These are phyloP conservation scores for Polytrichum formosum DNA, from an alignment of 225 moss, liverwort and hornwort genomes.

Conservation along the genomic window DNA sequence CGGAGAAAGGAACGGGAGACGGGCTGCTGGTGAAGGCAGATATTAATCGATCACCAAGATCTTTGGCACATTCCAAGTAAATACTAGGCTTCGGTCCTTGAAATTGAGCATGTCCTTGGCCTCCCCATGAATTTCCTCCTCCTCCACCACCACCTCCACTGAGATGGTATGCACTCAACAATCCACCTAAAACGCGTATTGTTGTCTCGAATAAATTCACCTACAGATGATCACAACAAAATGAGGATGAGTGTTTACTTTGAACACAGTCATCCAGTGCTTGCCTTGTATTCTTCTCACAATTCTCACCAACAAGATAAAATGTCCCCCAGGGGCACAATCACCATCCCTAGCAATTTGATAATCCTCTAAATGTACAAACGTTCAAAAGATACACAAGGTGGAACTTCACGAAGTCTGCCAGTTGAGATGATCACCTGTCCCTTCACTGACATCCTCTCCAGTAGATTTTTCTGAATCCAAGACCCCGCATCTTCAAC, in stretches of 20 bases:
- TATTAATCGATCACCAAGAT: constrained; percentile 84
- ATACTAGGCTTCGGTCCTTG: constrained; percentile 54
- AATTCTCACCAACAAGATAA: too few relatives aligned
- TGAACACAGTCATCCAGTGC: too few relatives aligned
- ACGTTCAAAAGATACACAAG: background rate
- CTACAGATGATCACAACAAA: constrained; percentile 13
- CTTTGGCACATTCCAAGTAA: constrained; percentile 69
- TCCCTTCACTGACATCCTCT: constrained; percentile 64
- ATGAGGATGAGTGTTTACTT: too few relatives aligned
- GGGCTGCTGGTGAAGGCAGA: constrained; percentile 72
- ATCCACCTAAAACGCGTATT: constrained; percentile 89
- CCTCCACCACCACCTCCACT: constrained; percentile 44
- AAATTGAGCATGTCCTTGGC: constrained; percentile 32
- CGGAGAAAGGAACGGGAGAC: constrained; percentile 83
- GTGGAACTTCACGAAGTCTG: background rate
- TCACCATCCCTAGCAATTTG: too few relatives aligned
- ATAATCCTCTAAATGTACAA: background rate
- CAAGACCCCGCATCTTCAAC: constrained; percentile 85
- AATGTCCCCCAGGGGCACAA: too few relatives aligned
- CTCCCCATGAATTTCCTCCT: constrained; percentile 29
- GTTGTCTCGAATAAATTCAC: constrained; percentile 99
- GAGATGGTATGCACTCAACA: constrained; percentile 86
- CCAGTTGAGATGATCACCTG: constrained; percentile 29
- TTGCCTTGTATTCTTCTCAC: too few relatives aligned
- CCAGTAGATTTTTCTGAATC: constrained; percentile 65